These are phyloP conservation scores for Colletotrichum ledebouriae DNA, from an alignment of 2,329 filamentous ascomycete species.

Conservation along the genomic window DNA sequence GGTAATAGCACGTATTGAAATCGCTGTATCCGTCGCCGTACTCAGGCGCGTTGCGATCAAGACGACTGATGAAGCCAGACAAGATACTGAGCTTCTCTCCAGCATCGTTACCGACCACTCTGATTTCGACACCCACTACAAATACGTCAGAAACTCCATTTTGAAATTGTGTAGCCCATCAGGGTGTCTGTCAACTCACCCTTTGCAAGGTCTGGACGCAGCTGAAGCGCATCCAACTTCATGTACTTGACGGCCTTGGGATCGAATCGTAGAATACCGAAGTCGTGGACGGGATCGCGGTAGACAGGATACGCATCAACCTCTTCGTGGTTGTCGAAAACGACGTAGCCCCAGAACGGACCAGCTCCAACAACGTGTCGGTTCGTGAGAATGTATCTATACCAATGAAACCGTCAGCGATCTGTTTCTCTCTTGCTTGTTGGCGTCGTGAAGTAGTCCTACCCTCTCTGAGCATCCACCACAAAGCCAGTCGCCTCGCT, in stretches of 20 bases:
- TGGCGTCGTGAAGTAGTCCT: constrained; percentile 52
- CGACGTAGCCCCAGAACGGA: constrained; percentile 97
- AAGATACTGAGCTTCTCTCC: constrained; percentile 98
- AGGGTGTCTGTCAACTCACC: constrained; percentile 51
- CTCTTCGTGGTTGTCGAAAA: constrained; percentile 98
- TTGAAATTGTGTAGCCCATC: constrained; percentile 30
- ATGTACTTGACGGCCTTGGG: constrained; percentile 98
- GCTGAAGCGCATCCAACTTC: constrained; percentile 82
- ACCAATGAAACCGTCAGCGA: constrained; percentile 16
- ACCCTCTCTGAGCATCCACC: constrained; percentile 92
- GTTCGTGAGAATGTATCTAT: constrained; percentile 84
- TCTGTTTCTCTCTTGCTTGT: background rate
- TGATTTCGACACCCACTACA: constrained; percentile 88
- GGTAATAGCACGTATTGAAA: constrained; percentile 96
- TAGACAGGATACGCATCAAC: constrained; percentile 97
- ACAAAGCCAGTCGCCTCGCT: constrained; percentile 98
- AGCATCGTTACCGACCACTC: constrained; percentile 98
- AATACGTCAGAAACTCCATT: constrained; percentile 40
- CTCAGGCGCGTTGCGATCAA: constrained; percentile 96
- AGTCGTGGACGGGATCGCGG: constrained; percentile 98
- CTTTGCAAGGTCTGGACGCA: constrained; percentile 88
- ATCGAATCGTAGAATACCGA: constrained; percentile 96
- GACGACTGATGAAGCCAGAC: constrained; percentile 94
- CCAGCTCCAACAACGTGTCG: constrained; percentile 95
- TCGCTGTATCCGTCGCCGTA: constrained; percentile 99